Conservation (phyloP, 495 filamentous ascomycete species). For the Annulohypoxylon moriforme region DNA sequence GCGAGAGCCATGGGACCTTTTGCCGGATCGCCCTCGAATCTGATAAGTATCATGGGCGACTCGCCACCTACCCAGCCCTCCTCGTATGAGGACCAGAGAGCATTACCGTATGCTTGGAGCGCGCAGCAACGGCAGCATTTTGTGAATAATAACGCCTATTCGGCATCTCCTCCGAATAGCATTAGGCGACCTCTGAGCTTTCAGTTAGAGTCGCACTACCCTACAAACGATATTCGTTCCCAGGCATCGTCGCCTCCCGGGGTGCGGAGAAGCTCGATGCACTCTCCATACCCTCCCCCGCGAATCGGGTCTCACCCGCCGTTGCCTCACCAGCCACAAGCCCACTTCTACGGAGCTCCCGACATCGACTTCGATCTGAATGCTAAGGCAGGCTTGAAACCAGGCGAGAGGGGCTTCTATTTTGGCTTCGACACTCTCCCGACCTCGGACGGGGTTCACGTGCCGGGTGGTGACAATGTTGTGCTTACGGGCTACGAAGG, state of each 20-base stretch:
- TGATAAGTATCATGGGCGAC: constrained; percentile 65
- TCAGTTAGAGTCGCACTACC: constrained; percentile 61
- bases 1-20: constrained; percentile 58
- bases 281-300: constrained; percentile 63
- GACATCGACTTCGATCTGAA: constrained; percentile 76
- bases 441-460: constrained; percentile 57
- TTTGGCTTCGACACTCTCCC: constrained; percentile 82
- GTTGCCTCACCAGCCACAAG: constrained; percentile 82
- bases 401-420: constrained; percentile 74
- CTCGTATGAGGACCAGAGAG: constrained; percentile 63
- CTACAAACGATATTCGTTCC: constrained; percentile 56
- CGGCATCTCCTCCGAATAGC: constrained; percentile 60
- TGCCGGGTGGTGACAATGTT: constrained; percentile 70
- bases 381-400: constrained; percentile 60
- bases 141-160: constrained; percentile 54
- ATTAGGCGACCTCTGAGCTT: constrained; percentile 62
- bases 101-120: constrained; percentile 56
- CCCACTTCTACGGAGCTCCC: constrained; percentile 73
- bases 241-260: constrained; percentile 58
- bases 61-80: constrained; percentile 65
- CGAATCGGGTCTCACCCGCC: constrained; percentile 68
- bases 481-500: constrained; percentile 81
- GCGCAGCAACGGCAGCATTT: constrained; percentile 51
- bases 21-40: constrained; percentile 66
- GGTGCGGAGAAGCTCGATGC: constrained; percentile 67